Evolutionary conservation across 129 eudicot genomes (phyloP).

Genomic region (Arctium minus): DNA sequence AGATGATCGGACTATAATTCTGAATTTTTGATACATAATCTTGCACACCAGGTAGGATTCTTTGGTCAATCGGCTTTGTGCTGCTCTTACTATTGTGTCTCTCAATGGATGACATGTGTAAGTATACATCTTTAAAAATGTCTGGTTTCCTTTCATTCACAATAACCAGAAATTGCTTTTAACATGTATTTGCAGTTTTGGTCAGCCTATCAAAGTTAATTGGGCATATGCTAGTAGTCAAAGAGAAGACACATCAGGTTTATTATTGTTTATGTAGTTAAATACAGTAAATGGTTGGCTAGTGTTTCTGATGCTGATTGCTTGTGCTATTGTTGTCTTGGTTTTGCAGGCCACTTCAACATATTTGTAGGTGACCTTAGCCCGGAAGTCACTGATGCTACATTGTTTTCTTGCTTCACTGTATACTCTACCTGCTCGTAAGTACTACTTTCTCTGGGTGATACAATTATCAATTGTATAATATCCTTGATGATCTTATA

Average conservation of each 20-base stretch:
- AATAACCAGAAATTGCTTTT: conserved; percentile 2
- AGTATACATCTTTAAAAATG: conserved; percentile 23
- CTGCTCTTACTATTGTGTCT: conserved; percentile 89
- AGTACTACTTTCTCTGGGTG: conserved; percentile 20
- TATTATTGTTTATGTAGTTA: background rate
- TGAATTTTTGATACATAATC: too few species aligned
- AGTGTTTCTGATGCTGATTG: background rate
- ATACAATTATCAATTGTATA: background rate
- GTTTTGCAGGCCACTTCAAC: conserved; percentile 73
- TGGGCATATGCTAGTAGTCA: conserved; percentile 94
- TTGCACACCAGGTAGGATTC: too few species aligned
- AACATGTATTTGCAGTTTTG: conserved; percentile 56
- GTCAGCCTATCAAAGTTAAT: conserved; percentile 41
- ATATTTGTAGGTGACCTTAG: conserved; percentile 98
- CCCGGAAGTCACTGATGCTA: conserved; percentile 98
- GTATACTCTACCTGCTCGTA: conserved; percentile 93
- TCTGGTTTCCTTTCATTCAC: background rate
- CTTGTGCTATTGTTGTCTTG: background rate
- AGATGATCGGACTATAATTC: too few species aligned
- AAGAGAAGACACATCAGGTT: conserved; percentile 95
- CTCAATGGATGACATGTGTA: conserved; percentile 91
- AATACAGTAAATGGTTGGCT: background rate
- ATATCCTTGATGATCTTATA: background rate
- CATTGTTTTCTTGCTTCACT: conserved; percentile 82
- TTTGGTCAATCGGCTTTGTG: conserved; percentile 95